Percentiles rank a stretch among this genome's conserved stretches.
phyloP scores from a whole-genome alignment of 2,329 filamentous ascomycete genomes.

The Mycosphaerella arachidis region DNA sequence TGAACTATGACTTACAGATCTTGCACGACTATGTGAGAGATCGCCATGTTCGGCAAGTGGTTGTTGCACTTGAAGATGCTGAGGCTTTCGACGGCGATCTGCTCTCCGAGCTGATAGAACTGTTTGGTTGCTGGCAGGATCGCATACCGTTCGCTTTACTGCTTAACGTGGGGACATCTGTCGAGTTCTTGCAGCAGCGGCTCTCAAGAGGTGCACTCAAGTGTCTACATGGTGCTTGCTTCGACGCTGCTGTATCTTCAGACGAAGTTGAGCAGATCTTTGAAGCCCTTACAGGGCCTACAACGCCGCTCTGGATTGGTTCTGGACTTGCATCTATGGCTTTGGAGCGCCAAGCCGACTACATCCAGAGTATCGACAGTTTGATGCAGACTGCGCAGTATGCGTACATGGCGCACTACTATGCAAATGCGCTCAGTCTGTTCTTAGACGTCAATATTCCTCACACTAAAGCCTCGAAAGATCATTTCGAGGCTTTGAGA shows the following conservation, averaged over 20 bases:
- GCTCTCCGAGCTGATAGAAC: constrained; percentile 65
- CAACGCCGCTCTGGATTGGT: constrained; percentile 59
- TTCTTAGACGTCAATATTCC: constrained; percentile 46
- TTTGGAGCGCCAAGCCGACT: constrained; percentile 68
- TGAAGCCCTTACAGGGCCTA: constrained; percentile 56
- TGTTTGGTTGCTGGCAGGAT: constrained; percentile 67
- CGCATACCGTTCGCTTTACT: constrained; percentile 73
- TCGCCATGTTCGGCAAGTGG: constrained; percentile 54
- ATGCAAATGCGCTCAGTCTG: constrained; percentile 69
- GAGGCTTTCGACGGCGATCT: constrained; percentile 72
- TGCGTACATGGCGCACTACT: constrained; percentile 81
- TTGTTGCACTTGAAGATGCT: constrained; percentile 74
- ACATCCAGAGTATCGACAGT: constrained; percentile 69
- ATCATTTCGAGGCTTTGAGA: constrained; percentile 64
- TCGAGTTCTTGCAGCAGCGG: constrained; percentile 72
- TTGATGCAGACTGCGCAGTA: constrained; percentile 63
- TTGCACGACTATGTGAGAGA: constrained; percentile 57
- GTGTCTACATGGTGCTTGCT: constrained; percentile 65
- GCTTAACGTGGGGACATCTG: constrained; percentile 76
- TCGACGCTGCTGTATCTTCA: constrained; percentile 70
- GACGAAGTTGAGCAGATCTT: constrained; percentile 71
- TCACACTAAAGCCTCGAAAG: constrained; percentile 46
- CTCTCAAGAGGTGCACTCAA: constrained; percentile 65
- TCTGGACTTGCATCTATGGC: constrained; percentile 58
- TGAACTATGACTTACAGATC: constrained; percentile 75